These are phyloP conservation scores for Acacia concinna DNA, from an alignment of 331 rosid species.

Conservation along the genomic window DNA sequence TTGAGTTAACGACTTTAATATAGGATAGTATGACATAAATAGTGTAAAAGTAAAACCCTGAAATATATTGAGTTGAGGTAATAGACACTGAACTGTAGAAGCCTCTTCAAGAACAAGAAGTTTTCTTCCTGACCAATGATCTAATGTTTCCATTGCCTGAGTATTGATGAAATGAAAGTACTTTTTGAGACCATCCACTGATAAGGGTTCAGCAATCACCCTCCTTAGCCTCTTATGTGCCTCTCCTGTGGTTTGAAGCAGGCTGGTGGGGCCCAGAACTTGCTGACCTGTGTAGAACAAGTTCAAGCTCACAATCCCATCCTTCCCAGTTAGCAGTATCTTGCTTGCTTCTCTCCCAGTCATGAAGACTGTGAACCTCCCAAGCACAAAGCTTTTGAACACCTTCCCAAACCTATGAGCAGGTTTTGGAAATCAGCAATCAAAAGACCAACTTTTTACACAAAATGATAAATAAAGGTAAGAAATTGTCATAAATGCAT, in stretches of 20 bases:
- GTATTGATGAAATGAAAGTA: constrained; percentile 71
- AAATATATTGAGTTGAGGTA: constrained; percentile 2
- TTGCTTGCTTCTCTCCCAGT: constrained; percentile 88
- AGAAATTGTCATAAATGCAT: background rate
- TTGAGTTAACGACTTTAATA: constrained; percentile 14
- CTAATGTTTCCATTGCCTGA: constrained; percentile 62
- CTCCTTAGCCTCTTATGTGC: constrained; percentile 78
- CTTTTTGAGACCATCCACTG: constrained; percentile 72
- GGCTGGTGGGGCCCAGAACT: constrained; percentile 79
- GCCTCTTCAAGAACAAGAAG: constrained; percentile 71
- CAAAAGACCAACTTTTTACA: background rate
- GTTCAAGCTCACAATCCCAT: constrained; percentile 80
- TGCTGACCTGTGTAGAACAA: constrained; percentile 75
- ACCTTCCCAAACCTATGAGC: constrained; percentile 69
- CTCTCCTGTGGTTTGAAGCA: constrained; percentile 78
- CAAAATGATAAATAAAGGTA: background rate
- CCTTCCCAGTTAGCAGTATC: constrained; percentile 71
- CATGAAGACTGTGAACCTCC: constrained; percentile 79
- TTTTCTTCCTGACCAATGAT: constrained; percentile 64
- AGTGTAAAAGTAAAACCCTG: background rate
- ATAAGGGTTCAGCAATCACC: constrained; percentile 74
- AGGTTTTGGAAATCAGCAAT: background rate
- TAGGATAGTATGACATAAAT: background rate
- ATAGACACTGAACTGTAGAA: constrained; percentile 67
- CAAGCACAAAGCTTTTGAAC: constrained; percentile 73